Evolutionary conservation across 495 filamentous ascomycete genomes (phyloP).

Genomic region (Jackrogersella multiformis): DNA sequence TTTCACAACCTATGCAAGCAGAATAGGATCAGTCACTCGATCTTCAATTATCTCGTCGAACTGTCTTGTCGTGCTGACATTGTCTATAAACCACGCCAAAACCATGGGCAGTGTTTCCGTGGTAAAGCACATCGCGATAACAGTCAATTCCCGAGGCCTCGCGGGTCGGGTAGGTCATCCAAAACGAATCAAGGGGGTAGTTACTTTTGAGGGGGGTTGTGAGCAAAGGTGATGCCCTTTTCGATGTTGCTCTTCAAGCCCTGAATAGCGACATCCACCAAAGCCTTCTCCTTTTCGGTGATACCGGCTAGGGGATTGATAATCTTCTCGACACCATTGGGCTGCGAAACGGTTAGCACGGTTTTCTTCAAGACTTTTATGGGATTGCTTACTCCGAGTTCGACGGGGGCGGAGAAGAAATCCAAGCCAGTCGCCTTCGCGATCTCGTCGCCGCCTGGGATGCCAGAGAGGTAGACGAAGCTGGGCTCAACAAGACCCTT

Average conservation of each 20-base stretch:
- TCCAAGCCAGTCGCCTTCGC: constrained; percentile 82
- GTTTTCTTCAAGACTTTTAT: constrained; percentile 45
- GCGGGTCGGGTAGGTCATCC: constrained; percentile 35
- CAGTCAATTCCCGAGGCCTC: constrained; percentile 15
- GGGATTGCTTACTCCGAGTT: constrained; percentile 80
- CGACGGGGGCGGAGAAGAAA: constrained; percentile 94
- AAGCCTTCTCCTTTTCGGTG: constrained; percentile 83
- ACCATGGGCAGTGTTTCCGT: constrained; percentile 27
- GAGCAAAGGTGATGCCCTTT: constrained; percentile 89
- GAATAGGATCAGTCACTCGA: constrained; percentile 49
- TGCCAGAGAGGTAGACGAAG: constrained; percentile 91
- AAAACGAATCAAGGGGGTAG: constrained; percentile 41
- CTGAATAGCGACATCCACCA: constrained; percentile 76
- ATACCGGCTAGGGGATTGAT: constrained; percentile 76
- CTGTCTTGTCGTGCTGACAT: constrained; percentile 43
- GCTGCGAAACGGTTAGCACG: constrained; percentile 58
- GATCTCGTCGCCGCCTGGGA: constrained; percentile 86
- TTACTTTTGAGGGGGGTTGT: constrained; percentile 77
- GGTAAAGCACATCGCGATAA: constrained; percentile 32
- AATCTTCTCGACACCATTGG: constrained; percentile 82
- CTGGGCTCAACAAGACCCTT: constrained; percentile 93
- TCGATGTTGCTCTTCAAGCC: constrained; percentile 90
- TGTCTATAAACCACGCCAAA: constrained; percentile 48
- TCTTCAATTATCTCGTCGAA: constrained; percentile 36
- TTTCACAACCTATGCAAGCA: constrained; percentile 50